Percentiles rank a stretch among this genome's conserved stretches.
Conservation (phyloP, 257 asterid species). For the Galeopsis tetrahit region DNA sequence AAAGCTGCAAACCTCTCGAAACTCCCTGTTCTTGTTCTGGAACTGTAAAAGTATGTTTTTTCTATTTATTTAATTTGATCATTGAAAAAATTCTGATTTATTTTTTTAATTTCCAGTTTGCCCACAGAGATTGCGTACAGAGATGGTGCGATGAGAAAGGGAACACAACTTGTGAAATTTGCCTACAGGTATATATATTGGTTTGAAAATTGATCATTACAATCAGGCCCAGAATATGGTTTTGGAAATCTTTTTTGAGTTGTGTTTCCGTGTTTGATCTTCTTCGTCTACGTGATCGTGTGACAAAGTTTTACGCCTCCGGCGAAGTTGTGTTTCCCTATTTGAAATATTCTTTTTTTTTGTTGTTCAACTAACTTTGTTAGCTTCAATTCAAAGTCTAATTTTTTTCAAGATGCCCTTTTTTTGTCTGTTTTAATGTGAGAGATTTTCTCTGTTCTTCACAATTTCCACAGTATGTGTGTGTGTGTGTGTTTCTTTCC, state of each 20-base stretch:
- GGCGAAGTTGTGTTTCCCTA: too few species aligned
- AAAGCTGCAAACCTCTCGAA: slow-evolving; percentile 60
- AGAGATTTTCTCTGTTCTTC: not conserved
- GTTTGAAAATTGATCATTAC: too few species aligned
- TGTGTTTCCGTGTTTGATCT: too few species aligned
- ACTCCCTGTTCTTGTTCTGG: slow-evolving; percentile 96
- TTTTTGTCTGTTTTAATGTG: not conserved
- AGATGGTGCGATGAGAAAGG: slow-evolving; percentile 97
- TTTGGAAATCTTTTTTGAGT: slow-evolving; percentile 22
- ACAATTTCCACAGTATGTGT: not conserved
- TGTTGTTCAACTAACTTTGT: not conserved
- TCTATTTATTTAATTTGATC: slow-evolving; percentile 1
- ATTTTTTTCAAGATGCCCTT: not conserved
- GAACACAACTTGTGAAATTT: slow-evolving; percentile 81
- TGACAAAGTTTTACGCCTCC: too few species aligned
- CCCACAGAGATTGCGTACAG: slow-evolving; percentile 94
- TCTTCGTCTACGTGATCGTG: too few species aligned
- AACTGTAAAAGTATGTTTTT: slow-evolving; percentile 62
- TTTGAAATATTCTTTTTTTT: slow-evolving; percentile 26
- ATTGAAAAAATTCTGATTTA: not conserved
- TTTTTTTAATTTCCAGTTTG: slow-evolving; percentile 53
- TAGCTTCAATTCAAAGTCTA: slow-evolving; percentile 29
- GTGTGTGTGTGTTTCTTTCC: not conserved
- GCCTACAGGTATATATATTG: slow-evolving; percentile 62
- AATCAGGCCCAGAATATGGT: too few species aligned